These are phyloP conservation scores for Curvularia hawaiiensis DNA, from an alignment of 2,329 filamentous ascomycete genomes.

Conservation along the genomic window DNA sequence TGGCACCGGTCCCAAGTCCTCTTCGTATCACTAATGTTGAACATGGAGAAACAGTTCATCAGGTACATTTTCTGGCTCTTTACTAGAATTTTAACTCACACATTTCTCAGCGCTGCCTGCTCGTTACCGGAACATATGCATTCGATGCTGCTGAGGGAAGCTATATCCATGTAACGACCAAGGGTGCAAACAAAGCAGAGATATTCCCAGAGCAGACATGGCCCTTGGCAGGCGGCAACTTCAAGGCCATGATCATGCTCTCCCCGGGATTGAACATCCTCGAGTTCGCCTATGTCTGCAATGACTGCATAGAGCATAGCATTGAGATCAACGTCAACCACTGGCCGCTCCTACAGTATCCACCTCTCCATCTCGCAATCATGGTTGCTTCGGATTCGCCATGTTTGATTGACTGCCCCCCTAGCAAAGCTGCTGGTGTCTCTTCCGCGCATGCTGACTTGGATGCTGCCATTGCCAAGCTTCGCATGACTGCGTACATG, in stretches of 20 bases:
- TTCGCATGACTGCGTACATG: constrained; percentile 45
- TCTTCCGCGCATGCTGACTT: constrained; percentile 36
- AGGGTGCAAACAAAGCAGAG: constrained; percentile 23
- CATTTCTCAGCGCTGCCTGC: constrained; percentile 30
- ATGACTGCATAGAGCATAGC: constrained; percentile 20
- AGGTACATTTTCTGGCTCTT: constrained; percentile 10
- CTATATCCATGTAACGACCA: constrained; percentile 31
- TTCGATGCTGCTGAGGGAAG: constrained; percentile 22
- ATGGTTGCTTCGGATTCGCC: constrained; percentile 43
- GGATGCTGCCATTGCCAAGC: constrained; percentile 39
- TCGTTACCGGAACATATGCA: constrained; percentile 35
- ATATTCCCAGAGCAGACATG: constrained; percentile 41
- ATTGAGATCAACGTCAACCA: constrained; percentile 30
- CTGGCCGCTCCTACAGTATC: constrained; percentile 37
- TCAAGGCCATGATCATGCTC: constrained; percentile 42
- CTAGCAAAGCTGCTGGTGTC: constrained; percentile 29
- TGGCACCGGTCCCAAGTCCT: constrained; percentile 10
- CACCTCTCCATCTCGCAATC: constrained; percentile 42
- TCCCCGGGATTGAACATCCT: constrained; percentile 33
- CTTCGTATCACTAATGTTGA: constrained; percentile 28
- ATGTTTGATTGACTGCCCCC: constrained; percentile 39
- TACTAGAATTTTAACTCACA: neutral
- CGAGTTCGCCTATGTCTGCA: constrained; percentile 28
- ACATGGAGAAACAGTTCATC: constrained; percentile 38
- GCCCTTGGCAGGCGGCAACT: constrained; percentile 38